Evolutionary conservation across 164 flowering plant species (phyloP), one percentile per base, ranked within the genome.

Genomic region (Stephania japonica): DNA sequence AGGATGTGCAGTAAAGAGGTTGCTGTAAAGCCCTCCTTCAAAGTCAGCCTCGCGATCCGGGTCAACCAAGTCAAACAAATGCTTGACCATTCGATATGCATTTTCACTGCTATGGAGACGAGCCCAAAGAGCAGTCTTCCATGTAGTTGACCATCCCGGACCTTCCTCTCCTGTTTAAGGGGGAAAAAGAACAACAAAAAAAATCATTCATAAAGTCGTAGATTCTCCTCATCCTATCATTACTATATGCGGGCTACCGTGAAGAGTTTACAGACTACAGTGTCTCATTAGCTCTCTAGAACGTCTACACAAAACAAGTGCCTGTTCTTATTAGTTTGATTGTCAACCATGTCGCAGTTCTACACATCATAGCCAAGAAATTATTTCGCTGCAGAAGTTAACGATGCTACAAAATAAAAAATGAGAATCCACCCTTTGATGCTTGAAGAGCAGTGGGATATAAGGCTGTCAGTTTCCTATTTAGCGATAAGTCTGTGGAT

Each of bases 111-210:
- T 84, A 63, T 78, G 92, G 76, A 94, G 90, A 50, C 90, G 94
- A 12, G 97, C 97, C 97, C 98, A 91, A 25, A 88, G 63, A 65
- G 90, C 81, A 73, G 77, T 78, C 82, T 94, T 94, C 98, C 98
- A 94, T 63, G 88, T 79, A 24, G 97, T 92, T 47, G 98, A 94
- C 98, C 98, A 94, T 68, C 98, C 98, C 24, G 98, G 98, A 68
- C 97, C 98, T 0, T 91, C 97, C 76, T 87, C 98, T 64, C 98
- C 98, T 93, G 86, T 68, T 24, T 70, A 68, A 27, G 32, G 0
- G 6, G 41, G 9, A 47, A 1, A 25, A 26, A 32, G 10, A 43
- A 7, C 14, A 43, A 7, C 14, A 0, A 21, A 26, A 1, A 3
- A 56, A 56, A 56, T 32, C 38, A 32, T 19, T 56, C 62, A 56